Percentiles rank a stretch among this genome's conserved stretches.
Evolutionary conservation across 106 monocot genomes (phyloP).

Genomic region (Dioscorea dumetorum): DNA sequence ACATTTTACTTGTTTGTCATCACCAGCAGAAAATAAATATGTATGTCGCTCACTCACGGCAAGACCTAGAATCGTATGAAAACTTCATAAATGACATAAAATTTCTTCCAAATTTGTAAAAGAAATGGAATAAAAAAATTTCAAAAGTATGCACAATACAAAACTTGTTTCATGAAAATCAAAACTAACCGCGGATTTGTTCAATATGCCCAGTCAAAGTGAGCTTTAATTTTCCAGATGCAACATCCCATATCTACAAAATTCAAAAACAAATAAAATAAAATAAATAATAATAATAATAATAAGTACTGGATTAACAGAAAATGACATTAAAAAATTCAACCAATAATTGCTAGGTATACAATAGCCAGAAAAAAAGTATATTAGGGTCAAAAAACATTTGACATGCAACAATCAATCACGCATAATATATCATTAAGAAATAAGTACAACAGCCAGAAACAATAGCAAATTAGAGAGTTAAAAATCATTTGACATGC

Average conservation of each 20-base stretch:
- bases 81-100: not conserved
- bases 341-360: too few relatives aligned
- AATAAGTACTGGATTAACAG: not conserved
- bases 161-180: too few relatives aligned
- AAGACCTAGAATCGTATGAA: conserved; percentile 43
- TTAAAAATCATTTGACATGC: too few relatives aligned
- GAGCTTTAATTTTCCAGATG: conserved; percentile 83
- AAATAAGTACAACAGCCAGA: not conserved
- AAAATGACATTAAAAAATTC: not conserved
- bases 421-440: too few relatives aligned
- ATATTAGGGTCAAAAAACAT: too few relatives aligned
- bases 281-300: too few relatives aligned
- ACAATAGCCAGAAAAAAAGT: too few relatives aligned
- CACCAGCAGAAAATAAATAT: conserved; percentile 97
- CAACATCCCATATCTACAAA: conserved; percentile 95
- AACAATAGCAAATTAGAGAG: too few relatives aligned
- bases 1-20: conserved; percentile 99
- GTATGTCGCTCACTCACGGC: conserved; percentile 91
- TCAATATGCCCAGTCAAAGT: conserved; percentile 98
- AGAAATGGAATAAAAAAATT: conserved; percentile 1
- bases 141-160: not conserved
- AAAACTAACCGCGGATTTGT: conserved; percentile 81
- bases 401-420: too few relatives aligned
- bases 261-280: too few relatives aligned
- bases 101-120: not conserved